Evolutionary conservation across 805 yeast species (phyloP), one percentile per base, ranked within the genome.

Genomic region (Saccharomyces kudriavzevii): DNA sequence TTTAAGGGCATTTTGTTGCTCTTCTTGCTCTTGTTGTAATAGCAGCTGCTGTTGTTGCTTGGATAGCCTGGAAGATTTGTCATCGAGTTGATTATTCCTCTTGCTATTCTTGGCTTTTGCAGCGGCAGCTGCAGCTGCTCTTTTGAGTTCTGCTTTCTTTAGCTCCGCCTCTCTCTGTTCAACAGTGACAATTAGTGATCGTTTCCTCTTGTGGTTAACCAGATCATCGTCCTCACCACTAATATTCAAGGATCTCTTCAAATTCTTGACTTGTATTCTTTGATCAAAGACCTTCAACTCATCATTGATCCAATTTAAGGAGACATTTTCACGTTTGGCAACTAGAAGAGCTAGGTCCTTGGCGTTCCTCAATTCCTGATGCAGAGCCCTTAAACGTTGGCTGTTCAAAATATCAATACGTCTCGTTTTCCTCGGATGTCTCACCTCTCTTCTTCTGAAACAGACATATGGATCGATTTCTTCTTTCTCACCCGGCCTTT

Each of bases 361-460:
- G 1, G 96, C 95, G 49, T 83, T 78, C 57, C 81, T 85, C 72
- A 94, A 76, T 56, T 94, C 96, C 56, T 78, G 78, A 57, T 86
- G 88, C 30, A 94, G 74, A 53, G 80, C 68, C 24, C 94, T 78
- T 49, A 94, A 75, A 58, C 91, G 81, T 69, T 91, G 97, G 13
- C 90, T 85, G 60, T 94, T 89, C 61, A 89, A 87, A 31, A 87
- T 80, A 72, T 94, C 99, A 0, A 97, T 88, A 58, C 98, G 82
- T 69, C 99, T 82, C 0, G 99, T 94, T 69, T 94, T 94, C 69
- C 99, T 85, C 29, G 95, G 94, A 66, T 88, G 97, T 59, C 99
- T 82, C 59, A 89, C 85, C 65, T 91, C 98, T 69, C 99, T 85
- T 60, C 97, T 83, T 64, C 99, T 81, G 76, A 94, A 94, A 73